Conservation (phyloP, 116 monocot species). For the Cymodocea nodosa region DNA sequence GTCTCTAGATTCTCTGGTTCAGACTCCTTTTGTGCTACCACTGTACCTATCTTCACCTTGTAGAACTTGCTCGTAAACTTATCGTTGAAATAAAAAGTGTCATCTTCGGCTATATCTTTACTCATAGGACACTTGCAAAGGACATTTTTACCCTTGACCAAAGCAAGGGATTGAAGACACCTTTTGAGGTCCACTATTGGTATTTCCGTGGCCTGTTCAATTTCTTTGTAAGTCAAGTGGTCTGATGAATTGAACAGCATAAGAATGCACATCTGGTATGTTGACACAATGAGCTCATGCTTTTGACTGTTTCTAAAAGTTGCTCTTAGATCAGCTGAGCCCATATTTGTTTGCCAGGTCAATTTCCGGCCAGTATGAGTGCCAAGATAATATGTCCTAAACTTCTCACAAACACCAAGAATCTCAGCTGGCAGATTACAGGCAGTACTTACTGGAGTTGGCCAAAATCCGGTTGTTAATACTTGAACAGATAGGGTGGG, state of each 20-base stretch:
- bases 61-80: conserved; percentile 74
- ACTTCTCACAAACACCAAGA: conserved; percentile 61
- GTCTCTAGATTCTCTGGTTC: conserved; percentile 94
- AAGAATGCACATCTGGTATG: conserved; percentile 87
- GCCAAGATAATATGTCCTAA: conserved; percentile 68
- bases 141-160: conserved; percentile 86
- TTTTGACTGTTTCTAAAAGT: conserved; percentile 70
- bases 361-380: conserved; percentile 82
- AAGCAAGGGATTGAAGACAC: conserved; percentile 80
- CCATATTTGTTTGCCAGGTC: conserved; percentile 96
- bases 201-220: conserved; percentile 73
- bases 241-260: conserved; percentile 86
- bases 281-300: conserved; percentile 87
- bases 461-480: conserved; percentile 94
- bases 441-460: conserved; percentile 50
- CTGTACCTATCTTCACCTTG: conserved; percentile 93
- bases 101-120: conserved; percentile 78
- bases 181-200: conserved; percentile 62
- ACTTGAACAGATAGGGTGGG: conserved; percentile 72
- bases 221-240: conserved; percentile 49
- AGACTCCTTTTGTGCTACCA: conserved; percentile 76
- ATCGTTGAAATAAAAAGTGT: conserved; percentile 66
- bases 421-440: conserved; percentile 90
- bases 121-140: conserved; percentile 85
- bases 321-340: conserved; percentile 77